Evolutionary conservation across 2,329 filamentous ascomycete species (phyloP).

Genomic region (Ophiostoma angusticollis): DNA sequence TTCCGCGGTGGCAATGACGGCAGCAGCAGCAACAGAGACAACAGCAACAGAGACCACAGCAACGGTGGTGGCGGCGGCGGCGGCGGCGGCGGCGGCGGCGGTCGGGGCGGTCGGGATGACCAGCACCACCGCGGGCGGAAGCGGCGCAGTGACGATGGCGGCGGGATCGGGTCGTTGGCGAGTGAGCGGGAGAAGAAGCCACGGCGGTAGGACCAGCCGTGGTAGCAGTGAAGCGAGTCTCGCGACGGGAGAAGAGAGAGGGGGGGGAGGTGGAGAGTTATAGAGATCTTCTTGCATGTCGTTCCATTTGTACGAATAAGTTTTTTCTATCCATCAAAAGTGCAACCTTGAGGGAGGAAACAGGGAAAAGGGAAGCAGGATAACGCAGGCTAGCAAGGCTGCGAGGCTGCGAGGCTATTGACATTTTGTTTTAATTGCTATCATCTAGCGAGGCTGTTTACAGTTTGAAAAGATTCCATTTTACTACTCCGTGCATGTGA

Average conservation of each 20-base stretch:
- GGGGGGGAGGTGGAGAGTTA: neutral
- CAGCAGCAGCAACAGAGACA: conserved; percentile 19
- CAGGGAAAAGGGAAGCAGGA: too few relatives aligned
- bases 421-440: too few relatives aligned
- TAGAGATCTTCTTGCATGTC: neutral
- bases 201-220: conserved; percentile 27
- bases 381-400: too few relatives aligned
- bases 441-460: too few relatives aligned
- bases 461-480: too few relatives aligned
- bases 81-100: conserved; percentile 20
- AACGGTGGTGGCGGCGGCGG: conserved; percentile 21
- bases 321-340: too few relatives aligned
- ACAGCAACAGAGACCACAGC: neutral
- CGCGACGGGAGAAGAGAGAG: conserved; percentile 1
- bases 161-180: conserved; percentile 30
- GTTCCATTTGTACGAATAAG: too few relatives aligned
- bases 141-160: conserved; percentile 39
- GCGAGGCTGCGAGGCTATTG: too few relatives aligned
- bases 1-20: too few relatives aligned
- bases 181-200: conserved; percentile 42
- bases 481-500: too few relatives aligned
- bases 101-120: conserved; percentile 23
- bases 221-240: too few relatives aligned
- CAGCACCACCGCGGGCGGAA: conserved; percentile 30
- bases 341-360: too few relatives aligned